Conservation (phyloP, 2,329 filamentous ascomycete genomes). For the Exophiala aquamarina region DNA sequence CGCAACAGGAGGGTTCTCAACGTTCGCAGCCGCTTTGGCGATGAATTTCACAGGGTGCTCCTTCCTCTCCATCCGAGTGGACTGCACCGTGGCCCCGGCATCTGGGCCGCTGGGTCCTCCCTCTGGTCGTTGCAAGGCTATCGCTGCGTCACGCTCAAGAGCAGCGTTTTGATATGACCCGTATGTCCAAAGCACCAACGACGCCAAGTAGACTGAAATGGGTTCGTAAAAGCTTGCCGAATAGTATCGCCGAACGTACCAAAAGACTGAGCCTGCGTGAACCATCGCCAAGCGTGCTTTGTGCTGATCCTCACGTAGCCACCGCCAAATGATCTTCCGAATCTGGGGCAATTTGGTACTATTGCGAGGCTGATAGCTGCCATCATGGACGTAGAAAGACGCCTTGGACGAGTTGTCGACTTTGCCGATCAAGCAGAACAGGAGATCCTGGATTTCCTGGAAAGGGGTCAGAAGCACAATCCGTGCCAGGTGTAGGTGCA, state of each 20-base stretch:
- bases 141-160: slow-evolving; percentile 20
- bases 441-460: slow-evolving; percentile 42
- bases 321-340: slow-evolving; percentile 44
- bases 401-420: slow-evolving; percentile 22
- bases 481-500: slow-evolving; percentile 57
- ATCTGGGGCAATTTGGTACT: slow-evolving; percentile 24
- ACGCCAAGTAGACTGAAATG: slow-evolving; percentile 45
- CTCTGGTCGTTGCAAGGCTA: slow-evolving; percentile 15
- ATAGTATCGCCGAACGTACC: slow-evolving; percentile 53
- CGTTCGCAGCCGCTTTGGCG: slow-evolving; percentile 8
- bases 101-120: slow-evolving; percentile 22
- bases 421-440: slow-evolving; percentile 25
- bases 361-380: slow-evolving; percentile 25
- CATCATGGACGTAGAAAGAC: slow-evolving; percentile 25
- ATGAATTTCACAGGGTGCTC: slow-evolving; percentile 18
- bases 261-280: slow-evolving; percentile 54
- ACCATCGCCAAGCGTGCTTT: slow-evolving; percentile 59
- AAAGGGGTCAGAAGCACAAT: slow-evolving; percentile 54
- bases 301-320: slow-evolving; percentile 53
- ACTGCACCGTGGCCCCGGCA: slow-evolving; percentile 19
- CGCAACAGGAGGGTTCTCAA: not conserved
- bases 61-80: slow-evolving; percentile 23
- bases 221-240: slow-evolving; percentile 51
- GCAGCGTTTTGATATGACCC: slow-evolving; percentile 30
- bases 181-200: slow-evolving; percentile 52